A percentile compares a stretch with the other conserved stretches of the same genome.
phyloP scores from a whole-genome alignment of 345 rosid species.

The Alliaria petiolata region DNA sequence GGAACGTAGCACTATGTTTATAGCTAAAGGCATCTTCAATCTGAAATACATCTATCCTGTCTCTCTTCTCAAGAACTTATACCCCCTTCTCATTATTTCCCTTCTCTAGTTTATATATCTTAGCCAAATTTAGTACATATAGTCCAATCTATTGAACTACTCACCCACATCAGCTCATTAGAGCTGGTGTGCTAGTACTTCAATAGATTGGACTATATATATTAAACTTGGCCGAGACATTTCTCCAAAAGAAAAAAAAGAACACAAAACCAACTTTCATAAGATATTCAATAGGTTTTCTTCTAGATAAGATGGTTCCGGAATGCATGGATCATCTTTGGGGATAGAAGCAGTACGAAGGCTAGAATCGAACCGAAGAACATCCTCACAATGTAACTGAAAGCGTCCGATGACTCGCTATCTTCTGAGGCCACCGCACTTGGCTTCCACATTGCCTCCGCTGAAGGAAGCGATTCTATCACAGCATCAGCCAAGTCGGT shows the following conservation, averaged over 20 bases:
- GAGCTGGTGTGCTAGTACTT: conserved; percentile 28
- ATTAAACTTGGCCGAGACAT: conserved; percentile 13
- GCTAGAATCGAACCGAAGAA: conserved; percentile 78
- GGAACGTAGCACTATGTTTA: conserved; percentile 17
- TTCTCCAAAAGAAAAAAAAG: background rate
- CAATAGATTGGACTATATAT: conserved; percentile 27
- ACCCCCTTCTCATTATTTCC: background rate
- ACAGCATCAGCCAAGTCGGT: conserved; percentile 90
- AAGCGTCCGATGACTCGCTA: conserved; percentile 40
- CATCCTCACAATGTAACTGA: conserved; percentile 51
- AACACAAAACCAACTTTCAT: conserved; percentile 4
- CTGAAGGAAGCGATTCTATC: conserved; percentile 76
- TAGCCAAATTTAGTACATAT: conserved; percentile 12
- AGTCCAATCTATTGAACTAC: conserved; percentile 32
- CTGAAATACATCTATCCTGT: background rate
- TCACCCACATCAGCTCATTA: conserved; percentile 24
- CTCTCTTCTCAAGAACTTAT: background rate
- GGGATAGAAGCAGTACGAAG: conserved; percentile 57
- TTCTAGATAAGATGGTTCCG: conserved; percentile 48
- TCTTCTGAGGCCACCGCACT: conserved; percentile 32
- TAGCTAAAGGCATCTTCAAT: background rate
- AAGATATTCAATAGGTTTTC: background rate
- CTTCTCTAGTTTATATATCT: too few relatives aligned
- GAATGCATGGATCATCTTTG: conserved; percentile 51
- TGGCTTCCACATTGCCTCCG: conserved; percentile 45